Conservation (phyloP, 2,329 filamentous ascomycete species). For the Metarhizium robertsii region DNA sequence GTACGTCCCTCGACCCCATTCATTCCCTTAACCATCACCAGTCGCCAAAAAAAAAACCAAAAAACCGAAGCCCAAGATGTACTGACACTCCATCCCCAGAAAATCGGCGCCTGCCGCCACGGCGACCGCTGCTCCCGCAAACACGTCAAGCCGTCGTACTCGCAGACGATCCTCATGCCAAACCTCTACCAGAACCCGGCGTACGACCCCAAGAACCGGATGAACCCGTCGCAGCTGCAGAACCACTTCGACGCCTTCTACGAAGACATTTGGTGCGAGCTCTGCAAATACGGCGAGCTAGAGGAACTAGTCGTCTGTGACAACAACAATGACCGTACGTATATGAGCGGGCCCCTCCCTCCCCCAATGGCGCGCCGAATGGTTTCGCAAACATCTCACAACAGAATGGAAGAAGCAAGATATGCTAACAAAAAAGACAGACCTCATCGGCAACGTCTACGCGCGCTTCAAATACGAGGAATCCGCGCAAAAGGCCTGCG, state of each 20-base stretch:
- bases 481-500: conserved; percentile 84
- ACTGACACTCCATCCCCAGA: conserved; percentile 32
- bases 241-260: conserved; percentile 99
- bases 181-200: conserved; percentile 99
- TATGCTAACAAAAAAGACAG: conserved; percentile 28
- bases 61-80: neutral
- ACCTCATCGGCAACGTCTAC: conserved; percentile 98
- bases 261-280: conserved; percentile 99
- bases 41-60: neutral
- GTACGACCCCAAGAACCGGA: conserved; percentile 92
- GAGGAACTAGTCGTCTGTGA: conserved; percentile 98
- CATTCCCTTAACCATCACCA: neutral
- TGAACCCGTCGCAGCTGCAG: conserved; percentile 92
- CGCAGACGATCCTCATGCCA: conserved; percentile 92
- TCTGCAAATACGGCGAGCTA: conserved; percentile 96
- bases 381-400: neutral
- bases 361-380: neutral
- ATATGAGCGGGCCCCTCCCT: conserved; percentile 7
- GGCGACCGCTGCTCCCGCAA: conserved; percentile 97
- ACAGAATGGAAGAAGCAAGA: neutral
- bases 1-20: conserved; percentile 17
- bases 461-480: conserved; percentile 99
- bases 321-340: conserved; percentile 94
- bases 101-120: conserved; percentile 97
- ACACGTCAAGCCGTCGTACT: conserved; percentile 98